A percentile compares a stretch with the other conserved stretches of the same genome.
These are phyloP conservation scores for Nidularia sp. DNA, from an alignment of 768 basidiomycete genomes.

Conservation along the genomic window DNA sequence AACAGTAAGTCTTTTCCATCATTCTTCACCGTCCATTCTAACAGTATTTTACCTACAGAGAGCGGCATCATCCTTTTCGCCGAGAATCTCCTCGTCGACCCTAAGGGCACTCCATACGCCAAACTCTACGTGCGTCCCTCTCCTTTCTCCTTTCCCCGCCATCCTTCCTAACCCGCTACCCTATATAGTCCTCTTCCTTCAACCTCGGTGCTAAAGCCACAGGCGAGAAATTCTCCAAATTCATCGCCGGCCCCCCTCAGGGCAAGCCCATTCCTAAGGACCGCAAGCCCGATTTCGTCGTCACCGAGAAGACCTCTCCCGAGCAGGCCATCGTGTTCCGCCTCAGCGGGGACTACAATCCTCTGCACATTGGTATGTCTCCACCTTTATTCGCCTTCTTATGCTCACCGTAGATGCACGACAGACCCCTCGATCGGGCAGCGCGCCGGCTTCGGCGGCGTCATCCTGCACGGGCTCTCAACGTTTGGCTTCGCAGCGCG, in stretches of 20 bases:
- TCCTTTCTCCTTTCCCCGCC: not conserved
- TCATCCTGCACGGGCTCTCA: constrained; percentile 82
- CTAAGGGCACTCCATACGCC: constrained; percentile 54
- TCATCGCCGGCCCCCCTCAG: constrained; percentile 55
- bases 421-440: constrained; percentile 73
- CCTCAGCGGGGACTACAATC: constrained; percentile 77
- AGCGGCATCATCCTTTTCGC: constrained; percentile 69
- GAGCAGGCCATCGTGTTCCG: constrained; percentile 72
- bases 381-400: not conserved
- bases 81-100: constrained; percentile 62
- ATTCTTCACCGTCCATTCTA: not conserved
- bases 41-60: constrained; percentile 34
- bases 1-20: constrained; percentile 55
- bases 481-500: constrained; percentile 82
- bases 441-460: constrained; percentile 73
- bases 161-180: not conserved
- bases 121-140: constrained; percentile 50
- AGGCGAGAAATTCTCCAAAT: constrained; percentile 58
- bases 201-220: constrained; percentile 65
- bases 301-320: constrained; percentile 56
- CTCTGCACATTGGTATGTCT: constrained; percentile 63
- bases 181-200: constrained; percentile 55
- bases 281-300: constrained; percentile 55
- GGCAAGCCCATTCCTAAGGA: constrained; percentile 59
- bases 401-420: not conserved